Evolutionary conservation across 2,329 filamentous ascomycete species (phyloP).

Genomic region (Dryadomyces quercivorus): DNA sequence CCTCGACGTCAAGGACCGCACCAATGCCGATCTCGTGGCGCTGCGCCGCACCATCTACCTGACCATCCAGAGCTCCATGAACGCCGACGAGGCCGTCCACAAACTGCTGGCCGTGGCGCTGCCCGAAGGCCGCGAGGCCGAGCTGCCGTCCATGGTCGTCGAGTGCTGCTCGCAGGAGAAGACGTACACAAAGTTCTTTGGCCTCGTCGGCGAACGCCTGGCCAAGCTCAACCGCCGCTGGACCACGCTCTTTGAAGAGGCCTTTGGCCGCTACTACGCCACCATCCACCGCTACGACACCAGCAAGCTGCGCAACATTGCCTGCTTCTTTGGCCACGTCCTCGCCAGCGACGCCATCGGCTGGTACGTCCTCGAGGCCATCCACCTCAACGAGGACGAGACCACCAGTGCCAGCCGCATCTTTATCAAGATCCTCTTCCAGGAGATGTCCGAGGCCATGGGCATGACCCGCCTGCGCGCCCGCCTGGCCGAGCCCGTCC

Average conservation of each 20-base stretch:
- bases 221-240: slow-evolving; percentile 92
- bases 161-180: slow-evolving; percentile 95
- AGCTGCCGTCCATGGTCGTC: slow-evolving; percentile 92
- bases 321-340: slow-evolving; percentile 86
- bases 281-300: slow-evolving; percentile 97
- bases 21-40: slow-evolving; percentile 89
- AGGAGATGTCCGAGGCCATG: slow-evolving; percentile 77
- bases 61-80: slow-evolving; percentile 92
- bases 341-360: slow-evolving; percentile 78
- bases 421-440: slow-evolving; percentile 96
- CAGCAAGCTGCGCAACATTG: slow-evolving; percentile 88
- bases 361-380: slow-evolving; percentile 76
- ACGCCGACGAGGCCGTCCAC: slow-evolving; percentile 93
- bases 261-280: slow-evolving; percentile 88
- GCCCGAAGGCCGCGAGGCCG: slow-evolving; percentile 73
- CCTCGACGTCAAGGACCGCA: slow-evolving; percentile 95
- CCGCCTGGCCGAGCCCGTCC: slow-evolving; percentile 55
- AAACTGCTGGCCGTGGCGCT: slow-evolving; percentile 93
- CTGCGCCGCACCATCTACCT: slow-evolving; percentile 90
- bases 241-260: slow-evolving; percentile 83
- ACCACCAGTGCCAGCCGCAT: slow-evolving; percentile 94
- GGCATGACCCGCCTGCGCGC: slow-evolving; percentile 70
- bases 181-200: slow-evolving; percentile 96
- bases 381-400: slow-evolving; percentile 92
- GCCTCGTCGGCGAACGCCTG: slow-evolving; percentile 85